phyloP scores from a whole-genome alignment of 768 basidiomycete genomes.

The Termitomyces sp. region DNA sequence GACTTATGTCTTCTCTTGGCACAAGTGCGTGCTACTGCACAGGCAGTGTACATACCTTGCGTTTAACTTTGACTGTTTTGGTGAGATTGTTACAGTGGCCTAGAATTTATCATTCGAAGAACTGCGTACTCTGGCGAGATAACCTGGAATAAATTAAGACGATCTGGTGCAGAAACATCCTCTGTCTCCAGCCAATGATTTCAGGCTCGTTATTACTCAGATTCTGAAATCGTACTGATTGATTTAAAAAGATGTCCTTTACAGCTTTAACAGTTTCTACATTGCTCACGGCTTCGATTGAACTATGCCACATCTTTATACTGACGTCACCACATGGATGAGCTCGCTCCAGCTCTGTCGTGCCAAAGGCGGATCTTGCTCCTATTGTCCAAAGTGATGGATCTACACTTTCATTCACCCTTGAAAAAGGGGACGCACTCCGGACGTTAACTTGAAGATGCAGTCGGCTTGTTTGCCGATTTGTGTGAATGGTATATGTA shows the following conservation, averaged over 20 bases:
- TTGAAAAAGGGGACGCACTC: too few relatives aligned
- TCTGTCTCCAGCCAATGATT: neutral
- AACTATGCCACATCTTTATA: constrained; percentile 39
- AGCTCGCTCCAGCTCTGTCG: constrained; percentile 23
- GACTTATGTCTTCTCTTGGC: constrained; percentile 48
- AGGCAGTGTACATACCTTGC: constrained; percentile 11
- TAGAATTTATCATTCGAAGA: constrained; percentile 19
- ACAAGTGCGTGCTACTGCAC: constrained; percentile 50
- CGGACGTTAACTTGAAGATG: too few relatives aligned
- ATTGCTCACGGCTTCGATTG: constrained; percentile 31
- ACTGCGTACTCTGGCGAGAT: constrained; percentile 22
- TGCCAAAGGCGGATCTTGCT: constrained; percentile 7
- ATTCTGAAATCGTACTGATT: neutral
- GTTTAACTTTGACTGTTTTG: too few relatives aligned
- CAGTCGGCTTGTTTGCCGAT: too few relatives aligned
- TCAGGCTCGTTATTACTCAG: too few relatives aligned
- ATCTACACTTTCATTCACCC: too few relatives aligned
- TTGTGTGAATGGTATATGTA: too few relatives aligned
- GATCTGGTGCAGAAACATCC: constrained; percentile 36
- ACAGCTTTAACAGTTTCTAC: constrained; percentile 32
- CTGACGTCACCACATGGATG: constrained; percentile 27
- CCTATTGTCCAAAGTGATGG: constrained; percentile 16
- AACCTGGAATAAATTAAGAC: constrained; percentile 25
- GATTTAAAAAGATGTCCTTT: neutral
- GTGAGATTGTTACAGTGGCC: neutral